Evolutionary conservation across 805 yeast species (phyloP).

Genomic region (Suhomyces emberorum): DNA sequence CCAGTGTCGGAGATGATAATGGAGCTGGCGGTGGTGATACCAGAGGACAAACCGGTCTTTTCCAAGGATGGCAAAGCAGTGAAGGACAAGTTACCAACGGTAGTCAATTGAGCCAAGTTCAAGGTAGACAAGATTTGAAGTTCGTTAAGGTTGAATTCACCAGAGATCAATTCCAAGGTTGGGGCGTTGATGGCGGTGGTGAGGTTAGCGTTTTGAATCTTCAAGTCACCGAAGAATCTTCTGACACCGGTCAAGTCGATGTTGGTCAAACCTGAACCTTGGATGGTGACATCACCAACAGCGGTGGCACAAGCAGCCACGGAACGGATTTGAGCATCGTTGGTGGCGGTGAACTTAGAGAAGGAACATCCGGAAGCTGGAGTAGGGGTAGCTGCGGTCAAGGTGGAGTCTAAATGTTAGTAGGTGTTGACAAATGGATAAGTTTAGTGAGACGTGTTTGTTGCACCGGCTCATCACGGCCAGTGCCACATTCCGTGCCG

Average conservation of each 20-base stretch:
- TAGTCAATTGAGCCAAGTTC: constrained; percentile 71
- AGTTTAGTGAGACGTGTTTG: no score
- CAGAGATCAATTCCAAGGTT: constrained; percentile 68
- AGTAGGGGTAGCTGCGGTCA: constrained; percentile 53
- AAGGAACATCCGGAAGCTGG: constrained; percentile 66
- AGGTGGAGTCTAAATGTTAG: constrained; percentile 34
- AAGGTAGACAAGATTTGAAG: constrained; percentile 67
- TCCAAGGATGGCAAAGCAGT: constrained; percentile 84
- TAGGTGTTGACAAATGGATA: no score
- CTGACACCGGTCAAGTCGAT: constrained; percentile 72
- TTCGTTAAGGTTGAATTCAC: constrained; percentile 56
- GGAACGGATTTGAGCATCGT: constrained; percentile 73
- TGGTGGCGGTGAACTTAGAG: constrained; percentile 65
- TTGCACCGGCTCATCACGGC: no score
- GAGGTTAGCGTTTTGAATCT: constrained; percentile 59
- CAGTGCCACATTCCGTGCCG: no score
- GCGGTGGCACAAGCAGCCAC: constrained; percentile 74
- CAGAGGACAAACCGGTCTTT: constrained; percentile 60
- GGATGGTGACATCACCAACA: constrained; percentile 72
- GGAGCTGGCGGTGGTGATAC: constrained; percentile 70
- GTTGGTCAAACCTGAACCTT: constrained; percentile 55
- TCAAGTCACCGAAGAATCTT: constrained; percentile 74
- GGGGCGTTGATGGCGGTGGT: constrained; percentile 75
- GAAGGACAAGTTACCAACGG: constrained; percentile 78
- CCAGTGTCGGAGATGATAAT: constrained; percentile 73